Conservation (phyloP, 768 basidiomycete genomes). For the Pulveroboletus frians region DNA sequence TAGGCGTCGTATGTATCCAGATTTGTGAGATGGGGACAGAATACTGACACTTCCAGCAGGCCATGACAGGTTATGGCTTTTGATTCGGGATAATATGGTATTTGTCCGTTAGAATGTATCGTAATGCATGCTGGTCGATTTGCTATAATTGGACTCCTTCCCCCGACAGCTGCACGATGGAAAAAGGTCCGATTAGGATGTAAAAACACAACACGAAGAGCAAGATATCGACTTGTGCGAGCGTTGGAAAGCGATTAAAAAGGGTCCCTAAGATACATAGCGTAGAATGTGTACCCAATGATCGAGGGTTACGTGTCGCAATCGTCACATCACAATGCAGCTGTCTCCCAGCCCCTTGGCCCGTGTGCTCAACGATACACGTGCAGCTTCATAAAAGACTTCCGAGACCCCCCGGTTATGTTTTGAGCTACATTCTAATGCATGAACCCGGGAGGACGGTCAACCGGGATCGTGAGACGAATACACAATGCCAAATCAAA, state of each 20-base stretch:
- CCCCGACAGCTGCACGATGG: not conserved
- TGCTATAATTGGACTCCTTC: constrained; percentile 24
- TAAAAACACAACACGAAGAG: not conserved
- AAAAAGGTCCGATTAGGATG: not conserved
- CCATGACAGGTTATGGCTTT: constrained; percentile 60
- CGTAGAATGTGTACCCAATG: constrained; percentile 1
- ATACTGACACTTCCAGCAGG: constrained; percentile 29
- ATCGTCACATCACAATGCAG: constrained; percentile 57
- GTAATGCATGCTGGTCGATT: constrained; percentile 21
- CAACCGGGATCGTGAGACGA: not conserved
- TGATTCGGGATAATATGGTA: constrained; percentile 15
- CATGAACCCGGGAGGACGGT: not conserved
- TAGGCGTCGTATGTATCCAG: constrained; percentile 40
- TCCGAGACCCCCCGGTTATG: constrained; percentile 93
- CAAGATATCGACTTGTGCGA: not conserved
- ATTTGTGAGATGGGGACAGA: not conserved
- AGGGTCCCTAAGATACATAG: constrained; percentile 16
- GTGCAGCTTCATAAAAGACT: constrained; percentile 88
- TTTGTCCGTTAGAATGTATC: constrained; percentile 19
- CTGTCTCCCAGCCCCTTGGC: constrained; percentile 56
- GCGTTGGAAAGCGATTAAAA: constrained; percentile 17
- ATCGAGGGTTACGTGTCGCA: not conserved
- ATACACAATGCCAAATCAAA: not conserved
- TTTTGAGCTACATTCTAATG: constrained; percentile 91
- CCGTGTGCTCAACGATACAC: constrained; percentile 73